phyloP scores from a whole-genome alignment of 2,329 filamentous ascomycete species.

The Cladophialophora yegresii region DNA sequence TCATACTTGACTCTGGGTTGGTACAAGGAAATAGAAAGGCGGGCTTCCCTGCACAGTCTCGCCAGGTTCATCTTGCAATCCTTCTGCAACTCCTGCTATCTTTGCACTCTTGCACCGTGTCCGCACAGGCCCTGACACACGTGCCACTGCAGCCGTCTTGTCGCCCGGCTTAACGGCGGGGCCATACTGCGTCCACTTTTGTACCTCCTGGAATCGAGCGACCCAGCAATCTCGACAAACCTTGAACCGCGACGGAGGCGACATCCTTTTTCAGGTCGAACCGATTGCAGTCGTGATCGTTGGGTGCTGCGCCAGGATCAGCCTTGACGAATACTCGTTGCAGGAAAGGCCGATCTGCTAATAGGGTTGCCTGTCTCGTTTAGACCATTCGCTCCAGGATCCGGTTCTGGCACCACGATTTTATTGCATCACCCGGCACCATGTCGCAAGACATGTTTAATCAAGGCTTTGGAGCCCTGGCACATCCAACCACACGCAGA shows the following conservation, averaged over 20 bases:
- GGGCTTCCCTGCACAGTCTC: not conserved
- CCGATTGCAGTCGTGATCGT: not conserved
- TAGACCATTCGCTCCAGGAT: not conserved
- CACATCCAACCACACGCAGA: constrained; percentile 18
- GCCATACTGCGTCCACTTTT: not conserved
- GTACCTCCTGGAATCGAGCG: not conserved
- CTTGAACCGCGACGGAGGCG: not conserved
- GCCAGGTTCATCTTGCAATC: constrained; percentile 5
- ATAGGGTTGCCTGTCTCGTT: not conserved
- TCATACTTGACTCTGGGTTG: not conserved
- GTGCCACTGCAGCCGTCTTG: not conserved
- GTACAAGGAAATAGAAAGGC: constrained; percentile 14
- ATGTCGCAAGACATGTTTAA: constrained; percentile 28
- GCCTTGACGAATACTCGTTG: not conserved
- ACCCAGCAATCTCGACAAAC: not conserved
- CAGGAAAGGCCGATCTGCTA: not conserved
- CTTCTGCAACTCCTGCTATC: constrained; percentile 5
- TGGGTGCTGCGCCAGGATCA: not conserved
- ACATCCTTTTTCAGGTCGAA: not conserved
- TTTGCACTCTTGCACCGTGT: not conserved
- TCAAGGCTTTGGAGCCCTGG: constrained; percentile 13
- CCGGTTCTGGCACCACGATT: not conserved
- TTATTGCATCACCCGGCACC: constrained; percentile 27
- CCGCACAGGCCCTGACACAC: not conserved
- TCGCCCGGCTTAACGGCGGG: not conserved